Conservation (phyloP, 352 stramenopile species). For the Phytophthora cactorum region DNA sequence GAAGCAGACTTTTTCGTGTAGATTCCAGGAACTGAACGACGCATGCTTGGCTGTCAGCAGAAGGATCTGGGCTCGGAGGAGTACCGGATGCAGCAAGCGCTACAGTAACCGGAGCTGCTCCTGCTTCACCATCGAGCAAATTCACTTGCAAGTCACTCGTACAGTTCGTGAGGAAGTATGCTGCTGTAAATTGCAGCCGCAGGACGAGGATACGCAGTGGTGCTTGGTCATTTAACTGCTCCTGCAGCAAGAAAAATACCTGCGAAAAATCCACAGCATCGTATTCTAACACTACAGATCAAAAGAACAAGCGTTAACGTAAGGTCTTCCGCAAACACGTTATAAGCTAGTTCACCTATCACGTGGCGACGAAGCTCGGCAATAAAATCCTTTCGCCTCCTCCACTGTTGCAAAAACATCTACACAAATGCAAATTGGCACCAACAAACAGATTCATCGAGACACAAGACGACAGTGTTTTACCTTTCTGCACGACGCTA, state of each 20-base stretch:
- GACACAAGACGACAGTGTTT: background rate
- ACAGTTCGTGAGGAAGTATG: conserved; percentile 49
- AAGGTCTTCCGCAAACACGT: background rate
- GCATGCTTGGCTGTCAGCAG: conserved; percentile 7
- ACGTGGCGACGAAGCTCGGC: conserved; percentile 33
- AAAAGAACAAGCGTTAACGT: background rate
- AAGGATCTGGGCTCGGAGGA: conserved; percentile 5
- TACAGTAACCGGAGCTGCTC: conserved; percentile 11
- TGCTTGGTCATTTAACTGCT: conserved; percentile 41
- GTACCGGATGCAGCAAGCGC: conserved; percentile 19
- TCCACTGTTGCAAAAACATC: conserved; percentile 54
- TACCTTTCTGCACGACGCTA: conserved; percentile 47
- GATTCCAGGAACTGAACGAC: conserved; percentile 34
- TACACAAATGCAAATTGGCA: conserved; percentile 21
- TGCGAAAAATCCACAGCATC: conserved; percentile 57
- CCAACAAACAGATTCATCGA: background rate
- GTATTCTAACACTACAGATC: conserved; percentile 51
- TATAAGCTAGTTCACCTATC: conserved; percentile 35
- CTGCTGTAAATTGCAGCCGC: conserved; percentile 42
- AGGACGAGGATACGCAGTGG: conserved; percentile 51
- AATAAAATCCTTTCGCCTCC: conserved; percentile 46
- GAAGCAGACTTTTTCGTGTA: conserved; percentile 28
- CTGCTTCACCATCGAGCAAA: conserved; percentile 39
- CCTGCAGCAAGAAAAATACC: conserved; percentile 58
- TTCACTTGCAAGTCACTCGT: conserved; percentile 45